These are phyloP conservation scores for Populus hybrid DNA, from an alignment of 441 rosid genomes.

Conservation along the genomic window DNA sequence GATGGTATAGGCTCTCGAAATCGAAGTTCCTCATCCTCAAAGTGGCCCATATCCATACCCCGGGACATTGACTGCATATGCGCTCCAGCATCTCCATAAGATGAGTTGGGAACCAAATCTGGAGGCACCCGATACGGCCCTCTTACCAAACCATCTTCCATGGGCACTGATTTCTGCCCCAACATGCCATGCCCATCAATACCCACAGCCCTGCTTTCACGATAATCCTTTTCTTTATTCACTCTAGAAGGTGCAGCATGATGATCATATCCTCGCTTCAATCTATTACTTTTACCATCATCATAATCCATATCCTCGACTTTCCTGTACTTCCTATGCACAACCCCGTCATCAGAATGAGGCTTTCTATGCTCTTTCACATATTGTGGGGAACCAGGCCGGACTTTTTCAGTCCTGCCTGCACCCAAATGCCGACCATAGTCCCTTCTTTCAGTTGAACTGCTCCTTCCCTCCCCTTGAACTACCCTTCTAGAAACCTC, in stretches of 20 bases:
- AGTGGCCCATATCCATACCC: conserved; percentile 23
- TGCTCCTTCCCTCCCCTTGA: conserved; percentile 26
- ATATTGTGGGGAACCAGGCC: conserved; percentile 26
- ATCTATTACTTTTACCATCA: conserved; percentile 25
- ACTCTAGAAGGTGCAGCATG: conserved; percentile 30
- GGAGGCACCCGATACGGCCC: conserved; percentile 30
- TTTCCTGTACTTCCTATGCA: conserved; percentile 32
- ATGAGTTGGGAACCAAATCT: conserved; percentile 26
- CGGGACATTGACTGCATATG: conserved; percentile 22
- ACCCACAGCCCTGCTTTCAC: conserved; percentile 27
- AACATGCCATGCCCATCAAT: conserved; percentile 26
- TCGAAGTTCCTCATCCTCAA: conserved; percentile 34
- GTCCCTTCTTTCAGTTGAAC: conserved; percentile 34
- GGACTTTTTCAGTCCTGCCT: conserved; percentile 30
- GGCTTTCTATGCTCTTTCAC: conserved; percentile 28
- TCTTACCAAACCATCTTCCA: conserved; percentile 34
- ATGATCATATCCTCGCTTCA: conserved; percentile 33
- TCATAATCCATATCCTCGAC: conserved; percentile 26
- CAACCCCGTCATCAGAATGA: conserved; percentile 28
- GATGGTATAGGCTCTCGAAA: conserved; percentile 33
- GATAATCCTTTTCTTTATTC: conserved; percentile 31
- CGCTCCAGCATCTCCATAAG: conserved; percentile 34
- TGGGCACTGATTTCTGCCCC: conserved; percentile 31
- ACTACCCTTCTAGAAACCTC: conserved; percentile 34
- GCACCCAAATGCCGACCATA: conserved; percentile 30